Base-by-base conservation (phyloP, 2,329 filamentous ascomycete genomes). In the Juglanconis sp. region DNA sequence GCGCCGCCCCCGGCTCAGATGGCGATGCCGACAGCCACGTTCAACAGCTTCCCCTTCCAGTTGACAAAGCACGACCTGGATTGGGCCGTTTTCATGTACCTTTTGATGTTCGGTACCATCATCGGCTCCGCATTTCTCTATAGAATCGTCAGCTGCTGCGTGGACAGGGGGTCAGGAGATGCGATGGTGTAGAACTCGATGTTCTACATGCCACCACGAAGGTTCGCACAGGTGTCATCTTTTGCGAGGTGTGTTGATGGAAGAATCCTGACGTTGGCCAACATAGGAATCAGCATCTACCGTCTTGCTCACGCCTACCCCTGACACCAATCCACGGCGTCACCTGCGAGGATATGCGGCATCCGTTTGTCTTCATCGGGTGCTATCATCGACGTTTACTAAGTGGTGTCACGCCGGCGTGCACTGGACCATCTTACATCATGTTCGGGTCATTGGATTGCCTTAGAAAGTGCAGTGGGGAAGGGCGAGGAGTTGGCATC, bases 31-130 rank as follows among this genome's bases (percentile, higher is more conserved):
- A 57, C 56, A 31, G 53, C 48, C n/a, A 56, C 54, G 17, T 32
- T 60, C 53, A 55, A 55, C 42, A n/a, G 30, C 6, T 60, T 60
- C n/a, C 58, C 58, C 1, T 57, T 60, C 42, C 58, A 60, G 46
- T 36, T 44, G 34, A 60, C 58, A 4, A 56, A 57, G 40, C 17
- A 46, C 34, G 58, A 60, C 35, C 24, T 60, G 53, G 58, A 60
- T 24, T 60, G 58, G 58, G 58, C 58, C 1, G 40, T 57, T 1
- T 60, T 48, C 40, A 57, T 57, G 53, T 60, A 60, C 49, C 52
- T 60, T 24, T 60, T 60, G 53, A 17, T 57, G 5, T 44, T 60
- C 42, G 30, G 53, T 24, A 51, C 56, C 10, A 35, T 57, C 34
- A 30, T 60, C 11, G 53, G 53, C 32, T 47, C 48, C 15, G 15